Percentiles rank a stretch among this genome's conserved stretches.
Conservation (phyloP, 2,329 filamentous ascomycete genomes). For the Hypoxylon rubiginosum region DNA sequence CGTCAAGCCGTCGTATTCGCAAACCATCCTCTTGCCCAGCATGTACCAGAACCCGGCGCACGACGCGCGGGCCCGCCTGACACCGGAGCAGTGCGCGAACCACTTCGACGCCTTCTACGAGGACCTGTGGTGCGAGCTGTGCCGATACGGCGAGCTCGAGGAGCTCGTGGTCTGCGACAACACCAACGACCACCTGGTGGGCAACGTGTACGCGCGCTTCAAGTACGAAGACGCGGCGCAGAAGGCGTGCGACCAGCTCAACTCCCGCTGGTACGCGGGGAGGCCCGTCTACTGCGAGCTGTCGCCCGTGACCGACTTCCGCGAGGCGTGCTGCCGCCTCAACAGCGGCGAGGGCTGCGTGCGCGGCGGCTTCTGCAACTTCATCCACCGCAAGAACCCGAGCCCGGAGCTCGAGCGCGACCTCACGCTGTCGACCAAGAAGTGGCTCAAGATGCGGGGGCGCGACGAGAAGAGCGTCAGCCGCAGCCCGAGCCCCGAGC, state of each 20-base stretch:
- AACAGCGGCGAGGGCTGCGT: slow-evolving; percentile 97
- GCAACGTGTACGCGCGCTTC: slow-evolving; percentile 99
- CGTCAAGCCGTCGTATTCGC: slow-evolving; percentile 97
- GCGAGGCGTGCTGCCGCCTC: slow-evolving; percentile 95
- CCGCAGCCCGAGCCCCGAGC: slow-evolving; percentile 89
- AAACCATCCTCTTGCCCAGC: slow-evolving; percentile 97
- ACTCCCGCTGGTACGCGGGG: slow-evolving; percentile 96
- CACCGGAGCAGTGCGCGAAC: slow-evolving; percentile 94
- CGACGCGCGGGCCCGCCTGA: slow-evolving; percentile 97
- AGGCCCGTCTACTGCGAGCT: slow-evolving; percentile 98
- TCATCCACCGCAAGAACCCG: slow-evolving; percentile 98
- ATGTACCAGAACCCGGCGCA: slow-evolving; percentile 99
- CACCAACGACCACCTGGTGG: slow-evolving; percentile 99
- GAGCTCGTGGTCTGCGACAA: slow-evolving; percentile 99
- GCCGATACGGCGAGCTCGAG: slow-evolving; percentile 97
- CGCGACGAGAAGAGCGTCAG: slow-evolving; percentile 85
- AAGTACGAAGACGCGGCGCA: slow-evolving; percentile 99
- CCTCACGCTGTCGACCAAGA: slow-evolving; percentile 89
- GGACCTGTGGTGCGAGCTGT: slow-evolving; percentile 99
- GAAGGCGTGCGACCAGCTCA: slow-evolving; percentile 92
- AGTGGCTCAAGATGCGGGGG: slow-evolving; percentile 90
- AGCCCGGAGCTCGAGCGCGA: slow-evolving; percentile 89
- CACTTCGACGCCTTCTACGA: slow-evolving; percentile 99
- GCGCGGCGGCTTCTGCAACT: slow-evolving; percentile 97
- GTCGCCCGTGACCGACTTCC: slow-evolving; percentile 95